Conservation (phyloP, 257 asterid genomes). For the Ehretia macrophylla region DNA sequence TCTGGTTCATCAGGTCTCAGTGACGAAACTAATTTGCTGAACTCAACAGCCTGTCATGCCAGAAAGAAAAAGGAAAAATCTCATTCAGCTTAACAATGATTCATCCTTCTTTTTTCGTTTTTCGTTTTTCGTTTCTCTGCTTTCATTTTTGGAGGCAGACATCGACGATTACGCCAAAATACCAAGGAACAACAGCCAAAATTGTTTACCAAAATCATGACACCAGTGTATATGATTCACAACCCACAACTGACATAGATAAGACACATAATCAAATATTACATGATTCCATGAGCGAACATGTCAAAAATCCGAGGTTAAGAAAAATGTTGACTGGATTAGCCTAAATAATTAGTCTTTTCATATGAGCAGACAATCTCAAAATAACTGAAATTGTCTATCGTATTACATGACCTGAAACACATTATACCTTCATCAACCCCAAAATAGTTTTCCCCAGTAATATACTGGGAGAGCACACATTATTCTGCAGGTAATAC, state of each 20-base stretch:
- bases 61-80: conserved; percentile 4
- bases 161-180: background rate
- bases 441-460: too few relatives aligned
- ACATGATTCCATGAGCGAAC: background rate
- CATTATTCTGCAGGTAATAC: too few relatives aligned
- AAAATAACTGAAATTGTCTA: background rate
- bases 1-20: conserved; percentile 95
- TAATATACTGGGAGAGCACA: too few relatives aligned
- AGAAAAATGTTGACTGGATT: too few relatives aligned
- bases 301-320: background rate
- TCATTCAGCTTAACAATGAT: background rate
- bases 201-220: too few relatives aligned
- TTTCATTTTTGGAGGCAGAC: background rate
- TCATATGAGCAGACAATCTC: background rate
- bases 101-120: background rate
- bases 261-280: too few relatives aligned
- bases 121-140: background rate
- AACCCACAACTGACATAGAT: too few relatives aligned
- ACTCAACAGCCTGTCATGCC: conserved; percentile 75
- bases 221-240: too few relatives aligned
- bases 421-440: too few relatives aligned
- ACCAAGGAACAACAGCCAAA: background rate
- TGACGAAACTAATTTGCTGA: conserved; percentile 77
- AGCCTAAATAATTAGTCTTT: background rate
- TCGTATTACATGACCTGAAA: too few relatives aligned